phyloP scores from a whole-genome alignment of 352 stramenopile genomes.

The Pythium apleroticum region DNA sequence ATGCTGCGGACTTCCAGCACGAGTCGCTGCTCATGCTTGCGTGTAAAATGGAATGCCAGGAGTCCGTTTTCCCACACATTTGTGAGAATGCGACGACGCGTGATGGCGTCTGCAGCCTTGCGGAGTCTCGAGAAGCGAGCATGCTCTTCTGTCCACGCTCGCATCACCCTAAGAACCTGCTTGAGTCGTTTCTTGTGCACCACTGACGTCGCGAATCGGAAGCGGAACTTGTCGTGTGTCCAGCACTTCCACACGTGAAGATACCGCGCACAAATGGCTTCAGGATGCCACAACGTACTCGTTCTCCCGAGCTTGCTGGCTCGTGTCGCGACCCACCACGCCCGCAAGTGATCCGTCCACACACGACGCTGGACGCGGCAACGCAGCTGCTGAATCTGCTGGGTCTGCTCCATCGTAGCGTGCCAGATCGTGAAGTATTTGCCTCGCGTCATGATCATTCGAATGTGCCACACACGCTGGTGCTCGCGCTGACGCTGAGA shows the following conservation, averaged over 20 bases:
- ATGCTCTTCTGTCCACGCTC: conserved; percentile 13
- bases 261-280: conserved; percentile 14
- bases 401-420: neutral
- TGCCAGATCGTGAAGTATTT: conserved; percentile 23
- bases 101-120: conserved; percentile 9
- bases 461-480: conserved; percentile 7
- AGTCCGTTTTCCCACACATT: conserved; percentile 18
- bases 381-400: conserved; percentile 5
- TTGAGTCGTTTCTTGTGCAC: conserved; percentile 4
- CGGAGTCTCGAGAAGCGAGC: neutral
- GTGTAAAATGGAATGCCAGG: conserved; percentile 12
- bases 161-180: conserved; percentile 8
- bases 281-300: conserved; percentile 24
- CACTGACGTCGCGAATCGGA: neutral
- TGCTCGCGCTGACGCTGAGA: conserved; percentile 16
- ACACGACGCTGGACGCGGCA: neutral
- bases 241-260: conserved; percentile 19
- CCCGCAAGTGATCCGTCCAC: neutral
- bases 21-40: conserved; percentile 1
- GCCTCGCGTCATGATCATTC: conserved; percentile 13
- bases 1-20: neutral
- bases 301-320: conserved; percentile 1
- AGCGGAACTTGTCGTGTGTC: conserved; percentile 7
- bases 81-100: conserved; percentile 11
- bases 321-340: conserved; percentile 9